Conservation (phyloP, 208 protist genomes). For the Leptomonas pyrrhocoris region DNA sequence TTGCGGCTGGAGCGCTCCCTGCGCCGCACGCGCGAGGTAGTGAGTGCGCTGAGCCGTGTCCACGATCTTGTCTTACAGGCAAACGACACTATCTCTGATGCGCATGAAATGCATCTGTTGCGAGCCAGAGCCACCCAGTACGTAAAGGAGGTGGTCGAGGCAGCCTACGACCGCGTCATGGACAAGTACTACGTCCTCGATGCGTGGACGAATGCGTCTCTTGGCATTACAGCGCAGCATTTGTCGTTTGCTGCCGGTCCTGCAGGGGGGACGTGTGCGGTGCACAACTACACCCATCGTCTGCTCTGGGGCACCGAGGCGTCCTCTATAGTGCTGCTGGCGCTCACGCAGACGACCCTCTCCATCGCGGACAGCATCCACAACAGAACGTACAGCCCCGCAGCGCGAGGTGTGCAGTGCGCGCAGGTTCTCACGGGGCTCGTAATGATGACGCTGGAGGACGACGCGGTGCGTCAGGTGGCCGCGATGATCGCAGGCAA, state of each 20-base stretch:
- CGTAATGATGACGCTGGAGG: constrained; percentile 33
- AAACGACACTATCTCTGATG: not conserved
- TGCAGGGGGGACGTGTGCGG: constrained; percentile 4
- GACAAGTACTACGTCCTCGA: constrained; percentile 34
- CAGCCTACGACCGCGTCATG: constrained; percentile 28
- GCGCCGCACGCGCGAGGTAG: constrained; percentile 31
- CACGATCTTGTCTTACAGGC: constrained; percentile 13
- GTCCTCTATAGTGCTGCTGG: not conserved
- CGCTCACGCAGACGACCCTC: constrained; percentile 13
- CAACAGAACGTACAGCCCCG: constrained; percentile 4
- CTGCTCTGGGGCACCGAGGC: constrained; percentile 22
- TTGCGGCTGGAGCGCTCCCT: constrained; percentile 33
- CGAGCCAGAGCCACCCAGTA: constrained; percentile 11
- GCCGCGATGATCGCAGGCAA: constrained; percentile 7
- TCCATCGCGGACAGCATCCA: constrained; percentile 17
- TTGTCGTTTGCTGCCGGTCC: constrained; percentile 13
- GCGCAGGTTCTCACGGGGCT: constrained; percentile 24
- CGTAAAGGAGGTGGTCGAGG: constrained; percentile 10
- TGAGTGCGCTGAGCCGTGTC: constrained; percentile 14
- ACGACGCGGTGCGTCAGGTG: constrained; percentile 27
- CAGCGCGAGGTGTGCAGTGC: constrained; percentile 28
- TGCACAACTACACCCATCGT: constrained; percentile 5
- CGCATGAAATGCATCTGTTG: constrained; percentile 15
- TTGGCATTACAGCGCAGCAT: constrained; percentile 13
- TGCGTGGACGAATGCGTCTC: constrained; percentile 17